Conservation (phyloP, 2,329 filamentous ascomycete species). For the Cladosporium cucumerinum region DNA sequence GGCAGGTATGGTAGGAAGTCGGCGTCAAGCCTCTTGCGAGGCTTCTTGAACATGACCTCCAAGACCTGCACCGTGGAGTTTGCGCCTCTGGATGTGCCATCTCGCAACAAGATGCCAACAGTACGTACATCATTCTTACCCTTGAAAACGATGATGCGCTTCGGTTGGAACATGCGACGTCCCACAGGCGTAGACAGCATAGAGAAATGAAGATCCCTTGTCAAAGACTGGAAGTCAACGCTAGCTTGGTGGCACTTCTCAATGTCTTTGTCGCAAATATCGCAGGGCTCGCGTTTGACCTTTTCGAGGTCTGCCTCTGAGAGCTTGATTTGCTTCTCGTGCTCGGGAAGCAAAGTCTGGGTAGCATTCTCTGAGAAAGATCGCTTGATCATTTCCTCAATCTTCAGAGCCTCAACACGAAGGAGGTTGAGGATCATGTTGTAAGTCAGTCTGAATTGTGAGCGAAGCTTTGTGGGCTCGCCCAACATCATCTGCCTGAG, state of each 20-base stretch:
- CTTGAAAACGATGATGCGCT: conserved; percentile 78
- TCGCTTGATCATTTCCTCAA: conserved; percentile 99
- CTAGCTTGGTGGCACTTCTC: conserved; percentile 77
- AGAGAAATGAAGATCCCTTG: conserved; percentile 72
- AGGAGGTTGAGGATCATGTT: conserved; percentile 98
- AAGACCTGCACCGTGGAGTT: conserved; percentile 72
- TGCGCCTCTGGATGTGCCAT: conserved; percentile 65
- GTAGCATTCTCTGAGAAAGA: conserved; percentile 98
- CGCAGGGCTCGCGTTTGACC: conserved; percentile 80
- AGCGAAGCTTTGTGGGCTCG: conserved; percentile 89
- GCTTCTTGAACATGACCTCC: conserved; percentile 63
- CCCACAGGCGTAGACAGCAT: conserved; percentile 79
- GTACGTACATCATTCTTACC: conserved; percentile 74
- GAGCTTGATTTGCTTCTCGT: conserved; percentile 89
- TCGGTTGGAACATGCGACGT: conserved; percentile 70
- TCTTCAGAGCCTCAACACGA: conserved; percentile 92
- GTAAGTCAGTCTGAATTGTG: conserved; percentile 95
- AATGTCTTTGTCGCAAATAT: conserved; percentile 75
- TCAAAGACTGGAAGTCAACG: conserved; percentile 76
- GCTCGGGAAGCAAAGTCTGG: conserved; percentile 87
- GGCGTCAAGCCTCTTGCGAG: conserved; percentile 69
- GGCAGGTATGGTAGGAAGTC: conserved; percentile 83
- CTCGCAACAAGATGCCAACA: conserved; percentile 73
- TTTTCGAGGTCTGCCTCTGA: conserved; percentile 90
- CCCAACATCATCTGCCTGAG: conserved; percentile 93